phyloP scores from a whole-genome alignment of 139 green algal species.

The Chlamydomonas eustigma region DNA sequence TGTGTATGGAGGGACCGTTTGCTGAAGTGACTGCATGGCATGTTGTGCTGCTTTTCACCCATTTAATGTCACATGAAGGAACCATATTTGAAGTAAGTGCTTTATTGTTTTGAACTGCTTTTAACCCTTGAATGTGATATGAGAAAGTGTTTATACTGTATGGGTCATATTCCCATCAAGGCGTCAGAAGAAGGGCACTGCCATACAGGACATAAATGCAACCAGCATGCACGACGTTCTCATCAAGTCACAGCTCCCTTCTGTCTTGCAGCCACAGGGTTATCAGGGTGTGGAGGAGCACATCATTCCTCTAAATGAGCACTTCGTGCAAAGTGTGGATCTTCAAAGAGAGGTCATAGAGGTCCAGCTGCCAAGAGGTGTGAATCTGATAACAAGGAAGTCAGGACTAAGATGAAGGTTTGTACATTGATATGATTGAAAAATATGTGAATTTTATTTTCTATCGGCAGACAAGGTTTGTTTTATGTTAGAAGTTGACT shows the following conservation, averaged over 20 bases:
- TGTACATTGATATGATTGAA: neutral
- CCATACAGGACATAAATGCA: neutral
- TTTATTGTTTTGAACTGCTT: neutral
- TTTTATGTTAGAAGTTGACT: neutral
- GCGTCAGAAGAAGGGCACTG: neutral
- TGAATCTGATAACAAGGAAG: neutral
- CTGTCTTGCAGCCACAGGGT: neutral
- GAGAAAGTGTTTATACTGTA: neutral
- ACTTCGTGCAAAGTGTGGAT: neutral
- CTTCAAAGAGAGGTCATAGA: neutral
- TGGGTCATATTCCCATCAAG: neutral
- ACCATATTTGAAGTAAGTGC: neutral
- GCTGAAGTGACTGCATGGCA: neutral
- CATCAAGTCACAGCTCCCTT: neutral
- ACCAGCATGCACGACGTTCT: neutral
- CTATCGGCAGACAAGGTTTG: neutral
- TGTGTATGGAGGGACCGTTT: too few relatives aligned
- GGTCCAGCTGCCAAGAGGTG: neutral
- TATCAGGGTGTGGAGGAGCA: conserved; percentile 4
- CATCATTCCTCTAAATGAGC: neutral
- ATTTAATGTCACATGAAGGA: too few relatives aligned
- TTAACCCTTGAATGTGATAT: neutral
- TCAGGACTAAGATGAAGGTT: neutral
- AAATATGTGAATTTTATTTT: neutral
- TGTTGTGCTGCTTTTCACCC: too few relatives aligned